Conservation (phyloP, 352 stramenopile genomes). For the Chrysophaeum taylorii region DNA sequence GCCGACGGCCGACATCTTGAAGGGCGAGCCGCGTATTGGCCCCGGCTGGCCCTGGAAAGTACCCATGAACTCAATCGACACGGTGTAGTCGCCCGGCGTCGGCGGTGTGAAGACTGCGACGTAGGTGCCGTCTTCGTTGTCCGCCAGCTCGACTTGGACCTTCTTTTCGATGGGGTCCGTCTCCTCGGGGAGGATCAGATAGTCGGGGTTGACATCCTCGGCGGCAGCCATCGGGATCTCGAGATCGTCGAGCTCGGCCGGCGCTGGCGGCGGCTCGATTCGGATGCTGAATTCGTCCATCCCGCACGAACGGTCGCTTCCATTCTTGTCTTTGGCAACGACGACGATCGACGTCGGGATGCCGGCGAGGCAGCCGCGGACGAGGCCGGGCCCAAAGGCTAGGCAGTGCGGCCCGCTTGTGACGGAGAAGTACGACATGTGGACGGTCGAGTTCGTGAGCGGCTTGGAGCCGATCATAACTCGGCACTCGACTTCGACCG, state of each 20-base stretch:
- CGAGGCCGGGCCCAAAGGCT: slow-evolving; percentile 81
- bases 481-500: slow-evolving; percentile 61
- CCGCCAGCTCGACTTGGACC: slow-evolving; percentile 33
- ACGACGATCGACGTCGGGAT: slow-evolving; percentile 74
- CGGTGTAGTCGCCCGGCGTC: slow-evolving; percentile 59
- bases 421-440: slow-evolving; percentile 86
- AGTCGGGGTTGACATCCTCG: slow-evolving; percentile 5
- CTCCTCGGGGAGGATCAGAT: neutral
- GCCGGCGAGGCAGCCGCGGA: slow-evolving; percentile 60
- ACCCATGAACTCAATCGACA: slow-evolving; percentile 76
- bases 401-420: slow-evolving; percentile 74
- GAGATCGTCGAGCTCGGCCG: slow-evolving; percentile 28
- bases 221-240: slow-evolving; percentile 26
- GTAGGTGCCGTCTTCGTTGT: slow-evolving; percentile 87
- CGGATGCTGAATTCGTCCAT: slow-evolving; percentile 82
- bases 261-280: slow-evolving; percentile 30
- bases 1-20: slow-evolving; percentile 37
- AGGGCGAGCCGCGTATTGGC: slow-evolving; percentile 82
- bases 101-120: slow-evolving; percentile 73
- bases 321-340: slow-evolving; percentile 72
- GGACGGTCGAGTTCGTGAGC: slow-evolving; percentile 81
- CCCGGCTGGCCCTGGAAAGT: slow-evolving; percentile 82
- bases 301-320: slow-evolving; percentile 72
- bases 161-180: slow-evolving; percentile 6
- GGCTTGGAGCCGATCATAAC: slow-evolving; percentile 72